Evolutionary conservation across 192 early-diverging fungal species (phyloP).

Genomic region (Coemansia sp.): DNA sequence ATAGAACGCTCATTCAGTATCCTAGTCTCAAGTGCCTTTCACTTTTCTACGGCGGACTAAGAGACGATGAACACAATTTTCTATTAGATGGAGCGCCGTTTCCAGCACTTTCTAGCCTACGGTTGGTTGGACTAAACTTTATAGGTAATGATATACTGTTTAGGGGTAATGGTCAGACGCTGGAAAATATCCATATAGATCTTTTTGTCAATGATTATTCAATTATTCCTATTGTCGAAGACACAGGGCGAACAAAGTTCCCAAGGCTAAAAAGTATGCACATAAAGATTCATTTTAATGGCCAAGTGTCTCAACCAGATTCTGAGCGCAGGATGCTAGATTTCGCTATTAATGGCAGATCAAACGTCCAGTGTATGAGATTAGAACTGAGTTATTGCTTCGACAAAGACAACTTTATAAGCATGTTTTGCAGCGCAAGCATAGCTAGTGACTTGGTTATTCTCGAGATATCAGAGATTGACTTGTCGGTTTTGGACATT

Average conservation of each 20-base stretch:
- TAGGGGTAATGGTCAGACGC: not conserved
- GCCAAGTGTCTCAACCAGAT: not conserved
- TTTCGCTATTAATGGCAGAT: not conserved
- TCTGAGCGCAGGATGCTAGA: not conserved
- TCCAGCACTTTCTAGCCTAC: not conserved
- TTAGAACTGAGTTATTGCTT: not conserved
- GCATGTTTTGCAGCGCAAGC: not conserved
- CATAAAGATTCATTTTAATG: not conserved
- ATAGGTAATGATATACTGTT: not conserved
- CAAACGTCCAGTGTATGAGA: not conserved
- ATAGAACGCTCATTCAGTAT: not conserved
- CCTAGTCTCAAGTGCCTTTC: not conserved
- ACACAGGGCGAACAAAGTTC: not conserved
- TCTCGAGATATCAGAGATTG: not conserved
- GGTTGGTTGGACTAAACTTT: not conserved
- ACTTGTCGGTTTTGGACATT: not conserved
- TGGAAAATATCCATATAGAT: not conserved
- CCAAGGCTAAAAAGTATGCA: not conserved
- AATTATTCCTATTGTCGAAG: not conserved
- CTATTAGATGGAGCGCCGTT: not conserved
- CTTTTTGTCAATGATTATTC: not conserved
- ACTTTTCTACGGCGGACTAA: not conserved
- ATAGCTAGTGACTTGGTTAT: not conserved
- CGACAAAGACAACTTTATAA: not conserved
- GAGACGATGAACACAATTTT: not conserved